phyloP scores from a whole-genome alignment of 2,329 filamentous ascomycete genomes.

The Xylariales sp. region DNA sequence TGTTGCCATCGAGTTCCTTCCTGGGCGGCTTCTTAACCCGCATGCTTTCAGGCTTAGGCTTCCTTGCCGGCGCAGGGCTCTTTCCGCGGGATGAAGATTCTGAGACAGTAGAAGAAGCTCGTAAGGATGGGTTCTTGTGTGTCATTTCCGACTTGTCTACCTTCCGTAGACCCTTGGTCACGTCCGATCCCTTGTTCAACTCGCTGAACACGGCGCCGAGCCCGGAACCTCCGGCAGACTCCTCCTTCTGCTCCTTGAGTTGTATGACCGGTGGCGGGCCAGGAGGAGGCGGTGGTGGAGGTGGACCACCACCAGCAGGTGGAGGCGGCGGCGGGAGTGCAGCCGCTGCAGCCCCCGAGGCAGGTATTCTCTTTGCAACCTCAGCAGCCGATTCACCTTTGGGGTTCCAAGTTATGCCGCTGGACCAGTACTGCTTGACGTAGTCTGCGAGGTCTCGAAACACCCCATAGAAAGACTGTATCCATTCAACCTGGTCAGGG shows the following conservation, averaged over 20 bases:
- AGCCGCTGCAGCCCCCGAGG: constrained; percentile 31
- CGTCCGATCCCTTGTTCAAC: constrained; percentile 81
- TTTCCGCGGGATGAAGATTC: constrained; percentile 59
- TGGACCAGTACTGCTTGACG: constrained; percentile 75
- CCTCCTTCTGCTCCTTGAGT: constrained; percentile 45
- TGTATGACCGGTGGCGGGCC: constrained; percentile 65
- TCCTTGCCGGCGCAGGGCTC: constrained; percentile 83
- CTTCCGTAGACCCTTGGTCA: constrained; percentile 85
- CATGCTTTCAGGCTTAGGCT: constrained; percentile 82
- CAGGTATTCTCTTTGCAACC: constrained; percentile 54
- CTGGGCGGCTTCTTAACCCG: constrained; percentile 75
- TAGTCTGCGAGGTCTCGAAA: constrained; percentile 82
- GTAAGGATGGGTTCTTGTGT: constrained; percentile 90
- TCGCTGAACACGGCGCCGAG: constrained; percentile 88
- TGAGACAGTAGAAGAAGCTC: constrained; percentile 67
- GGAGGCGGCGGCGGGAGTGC: constrained; percentile 47
- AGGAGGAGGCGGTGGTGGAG: constrained; percentile 65
- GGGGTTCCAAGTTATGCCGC: constrained; percentile 82
- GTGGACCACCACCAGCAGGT: constrained; percentile 51
- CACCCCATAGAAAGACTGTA: constrained; percentile 86
- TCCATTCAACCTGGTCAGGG: constrained; percentile 76
- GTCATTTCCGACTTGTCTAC: constrained; percentile 97
- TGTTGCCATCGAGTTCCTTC: constrained; percentile 80
- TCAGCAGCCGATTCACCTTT: constrained; percentile 69
- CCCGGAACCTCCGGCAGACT: constrained; percentile 48